Evolutionary conservation across 192 early-diverging fungal genomes (phyloP), one percentile per base, ranked within the genome.

Genomic region (Backusella australiensis): DNA sequence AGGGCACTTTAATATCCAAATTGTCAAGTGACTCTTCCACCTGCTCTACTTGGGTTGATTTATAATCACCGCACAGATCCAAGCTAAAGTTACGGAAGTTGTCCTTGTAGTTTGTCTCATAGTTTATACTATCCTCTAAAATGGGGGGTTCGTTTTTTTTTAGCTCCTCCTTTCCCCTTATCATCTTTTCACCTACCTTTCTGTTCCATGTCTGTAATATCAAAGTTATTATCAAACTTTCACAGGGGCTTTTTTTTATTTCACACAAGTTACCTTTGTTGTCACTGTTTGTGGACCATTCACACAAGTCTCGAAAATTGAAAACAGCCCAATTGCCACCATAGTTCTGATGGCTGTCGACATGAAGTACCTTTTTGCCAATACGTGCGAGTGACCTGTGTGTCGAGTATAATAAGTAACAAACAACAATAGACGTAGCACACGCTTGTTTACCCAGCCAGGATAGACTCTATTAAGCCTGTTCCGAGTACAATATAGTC

Each of bases 401-500:
- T 49, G 15, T 49, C 72, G 4, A 23, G 53, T 23, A 26, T 14
- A 19, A 26, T 70, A 42, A 15, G 0, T n/a, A 23, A 39, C 12
- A 34, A 9, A 32, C 8, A 56, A 56, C 6, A 56, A 26, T 3
- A 56, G 21, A 53, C 19, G 32, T 32, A 8, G 1, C 21, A 21
- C 21, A 56, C 6, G 17, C 15, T 72, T 6, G 6, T 82, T 66
- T 88, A 91, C 90, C 87, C 93, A 21, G 96, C 95, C 6, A 95
- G 72, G 19, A 97, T 92, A 32, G 94, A 86, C 74, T 97, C 91
- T 34, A 87, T 79, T 38, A 94, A 82, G 8, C 96, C 96, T 7
- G 96, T 97, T 29, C 96, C 96, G 17, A 97, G 84, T n/a, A 97
- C 84, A 46, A 96, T 89, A 66, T 85, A 86, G 53, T 97, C 95